A percentile compares a stretch with the other conserved stretches of the same genome.
phyloP scores from a whole-genome alignment of 345 rosid species.

The Hirschfeldia incana region DNA sequence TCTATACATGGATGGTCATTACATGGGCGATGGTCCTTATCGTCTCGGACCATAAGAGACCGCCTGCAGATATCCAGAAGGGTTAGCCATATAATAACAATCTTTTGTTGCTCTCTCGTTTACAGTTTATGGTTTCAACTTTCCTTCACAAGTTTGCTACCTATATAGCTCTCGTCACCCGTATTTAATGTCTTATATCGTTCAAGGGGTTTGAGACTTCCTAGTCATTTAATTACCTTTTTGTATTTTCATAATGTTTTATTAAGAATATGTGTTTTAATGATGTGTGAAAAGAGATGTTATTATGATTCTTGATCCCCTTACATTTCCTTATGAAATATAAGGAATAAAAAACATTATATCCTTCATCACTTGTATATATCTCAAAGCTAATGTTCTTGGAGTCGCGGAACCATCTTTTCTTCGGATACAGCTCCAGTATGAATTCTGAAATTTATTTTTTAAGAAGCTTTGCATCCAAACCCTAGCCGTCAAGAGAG shows the following conservation, averaged over 20 bases:
- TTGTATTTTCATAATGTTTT: neutral
- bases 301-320: neutral
- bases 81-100: conserved; percentile 13
- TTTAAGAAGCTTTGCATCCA: neutral
- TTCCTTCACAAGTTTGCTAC: conserved; percentile 8
- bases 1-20: conserved; percentile 88
- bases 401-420: neutral
- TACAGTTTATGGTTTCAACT: conserved; percentile 1
- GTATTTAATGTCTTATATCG: conserved; percentile 12
- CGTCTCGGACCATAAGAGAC: conserved; percentile 75
- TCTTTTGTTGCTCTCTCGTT: conserved; percentile 9
- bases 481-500: too few species aligned
- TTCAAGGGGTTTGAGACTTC: neutral
- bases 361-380: neutral
- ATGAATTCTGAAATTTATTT: neutral
- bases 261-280: neutral
- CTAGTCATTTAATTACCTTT: neutral
- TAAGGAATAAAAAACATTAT: neutral
- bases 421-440: neutral
- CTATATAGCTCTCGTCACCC: conserved; percentile 3
- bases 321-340: neutral
- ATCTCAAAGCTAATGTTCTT: neutral
- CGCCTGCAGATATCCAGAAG: conserved; percentile 14
- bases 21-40: conserved; percentile 89
- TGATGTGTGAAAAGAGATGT: neutral